Evolutionary conservation across 345 rosid genomes (phyloP).

Genomic region (Orychophragmus violaceus): DNA sequence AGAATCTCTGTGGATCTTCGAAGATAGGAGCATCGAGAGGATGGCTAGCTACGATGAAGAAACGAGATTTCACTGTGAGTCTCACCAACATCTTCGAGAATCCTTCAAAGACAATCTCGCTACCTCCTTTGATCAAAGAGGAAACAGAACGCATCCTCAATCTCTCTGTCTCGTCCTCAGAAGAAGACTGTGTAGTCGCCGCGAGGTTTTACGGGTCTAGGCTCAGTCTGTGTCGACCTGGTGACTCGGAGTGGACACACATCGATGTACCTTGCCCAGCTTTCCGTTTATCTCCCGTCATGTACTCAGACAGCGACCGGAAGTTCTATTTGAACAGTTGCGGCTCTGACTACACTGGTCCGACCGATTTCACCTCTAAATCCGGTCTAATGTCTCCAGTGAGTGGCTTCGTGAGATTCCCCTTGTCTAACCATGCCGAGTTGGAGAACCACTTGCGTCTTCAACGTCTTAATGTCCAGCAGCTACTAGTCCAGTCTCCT

Average conservation of each 20-base stretch:
- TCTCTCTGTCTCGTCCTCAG: background rate
- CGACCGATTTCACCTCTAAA: background rate
- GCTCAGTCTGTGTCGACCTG: background rate
- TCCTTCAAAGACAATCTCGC: background rate
- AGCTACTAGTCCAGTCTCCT: background rate
- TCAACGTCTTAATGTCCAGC: background rate
- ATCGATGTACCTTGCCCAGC: background rate
- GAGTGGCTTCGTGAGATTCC: background rate
- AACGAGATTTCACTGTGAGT: background rate
- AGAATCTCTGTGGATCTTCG: background rate
- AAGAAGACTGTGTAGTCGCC: background rate
- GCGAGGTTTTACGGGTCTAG: background rate
- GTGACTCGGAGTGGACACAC: constrained; percentile 6
- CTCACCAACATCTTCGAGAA: background rate
- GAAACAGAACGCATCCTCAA: background rate
- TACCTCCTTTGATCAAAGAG: background rate
- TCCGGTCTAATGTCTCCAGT: background rate
- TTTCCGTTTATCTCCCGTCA: background rate
- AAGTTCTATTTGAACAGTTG: constrained; percentile 3
- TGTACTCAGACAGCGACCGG: constrained; percentile 1
- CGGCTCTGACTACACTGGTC: background rate
- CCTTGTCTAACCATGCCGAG: background rate
- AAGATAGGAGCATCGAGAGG: background rate
- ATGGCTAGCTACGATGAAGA: background rate
- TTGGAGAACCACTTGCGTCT: too few relatives aligned